Evolutionary conservation across 2,329 filamentous ascomycete species (phyloP).

Genomic region (Aureobasidium namibiae): DNA sequence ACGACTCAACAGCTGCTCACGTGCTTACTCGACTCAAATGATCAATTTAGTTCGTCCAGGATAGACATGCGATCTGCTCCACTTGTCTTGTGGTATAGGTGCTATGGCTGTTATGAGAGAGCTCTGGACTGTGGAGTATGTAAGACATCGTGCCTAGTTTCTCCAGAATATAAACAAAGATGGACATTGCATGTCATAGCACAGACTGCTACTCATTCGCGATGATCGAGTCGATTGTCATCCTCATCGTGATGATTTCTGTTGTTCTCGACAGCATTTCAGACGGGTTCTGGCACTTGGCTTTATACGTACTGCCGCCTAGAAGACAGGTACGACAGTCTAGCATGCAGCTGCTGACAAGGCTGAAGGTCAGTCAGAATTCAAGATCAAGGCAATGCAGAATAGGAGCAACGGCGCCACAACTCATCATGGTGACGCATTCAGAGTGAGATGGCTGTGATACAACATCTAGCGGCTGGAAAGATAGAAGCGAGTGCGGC

Average conservation of each 20-base stretch:
- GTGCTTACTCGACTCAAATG: no score
- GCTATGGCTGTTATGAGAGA: background rate
- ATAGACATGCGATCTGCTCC: no score
- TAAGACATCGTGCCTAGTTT: background rate
- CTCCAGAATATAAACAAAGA: background rate
- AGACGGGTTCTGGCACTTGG: background rate
- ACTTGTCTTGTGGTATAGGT: background rate
- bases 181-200: background rate
- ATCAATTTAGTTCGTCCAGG: no score
- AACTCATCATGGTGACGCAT: slow-evolving; percentile 12
- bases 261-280: background rate
- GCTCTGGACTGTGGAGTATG: background rate
- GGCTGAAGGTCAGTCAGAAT: background rate
- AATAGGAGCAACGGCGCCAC: background rate
- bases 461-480: background rate
- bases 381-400: slow-evolving; percentile 4
- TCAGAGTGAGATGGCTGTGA: background rate
- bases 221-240: background rate
- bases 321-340: background rate
- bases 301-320: background rate
- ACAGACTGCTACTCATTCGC: background rate
- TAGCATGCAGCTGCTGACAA: slow-evolving; percentile 3
- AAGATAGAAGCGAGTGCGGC: background rate
- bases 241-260: background rate
- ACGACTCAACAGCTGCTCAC: no score